A percentile compares a stretch with the other conserved stretches of the same genome.
Conservation (phyloP, 2,329 filamentous ascomycete genomes). For the Tolypocladium album region DNA sequence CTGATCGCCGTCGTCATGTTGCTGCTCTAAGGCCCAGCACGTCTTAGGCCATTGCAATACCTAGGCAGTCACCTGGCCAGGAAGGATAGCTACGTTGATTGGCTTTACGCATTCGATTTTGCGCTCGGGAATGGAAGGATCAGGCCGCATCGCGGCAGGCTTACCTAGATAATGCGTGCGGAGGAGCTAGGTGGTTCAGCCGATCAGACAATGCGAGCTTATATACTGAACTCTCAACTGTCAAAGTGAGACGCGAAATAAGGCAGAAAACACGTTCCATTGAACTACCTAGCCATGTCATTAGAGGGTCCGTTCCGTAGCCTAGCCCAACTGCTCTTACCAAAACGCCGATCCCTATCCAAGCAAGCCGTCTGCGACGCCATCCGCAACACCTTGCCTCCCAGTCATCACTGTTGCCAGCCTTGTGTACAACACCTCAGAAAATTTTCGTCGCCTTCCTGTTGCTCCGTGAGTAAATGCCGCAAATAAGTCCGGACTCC, state of each 20-base stretch:
- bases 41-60: not conserved
- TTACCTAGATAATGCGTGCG: not conserved
- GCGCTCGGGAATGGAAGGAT: not conserved
- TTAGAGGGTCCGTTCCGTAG: not conserved
- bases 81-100: not conserved
- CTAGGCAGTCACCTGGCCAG: not conserved
- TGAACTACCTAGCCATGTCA: not conserved
- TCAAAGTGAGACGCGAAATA: too few species aligned
- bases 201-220: not conserved
- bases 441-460: not conserved
- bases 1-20: slow-evolving; percentile 22
- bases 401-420: not conserved
- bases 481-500: not conserved
- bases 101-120: not conserved
- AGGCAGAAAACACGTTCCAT: not conserved
- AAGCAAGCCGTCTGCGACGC: not conserved
- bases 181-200: not conserved
- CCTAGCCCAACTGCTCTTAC: not conserved
- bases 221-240: not conserved
- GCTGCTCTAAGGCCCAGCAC: slow-evolving; percentile 13
- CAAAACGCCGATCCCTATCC: not conserved
- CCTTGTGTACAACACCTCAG: not conserved
- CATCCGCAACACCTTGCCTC: not conserved
- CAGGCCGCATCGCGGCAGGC: not conserved
- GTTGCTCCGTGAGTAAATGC: not conserved